phyloP scores from a whole-genome alignment of 768 basidiomycete genomes.

The Trametes gibbosa region DNA sequence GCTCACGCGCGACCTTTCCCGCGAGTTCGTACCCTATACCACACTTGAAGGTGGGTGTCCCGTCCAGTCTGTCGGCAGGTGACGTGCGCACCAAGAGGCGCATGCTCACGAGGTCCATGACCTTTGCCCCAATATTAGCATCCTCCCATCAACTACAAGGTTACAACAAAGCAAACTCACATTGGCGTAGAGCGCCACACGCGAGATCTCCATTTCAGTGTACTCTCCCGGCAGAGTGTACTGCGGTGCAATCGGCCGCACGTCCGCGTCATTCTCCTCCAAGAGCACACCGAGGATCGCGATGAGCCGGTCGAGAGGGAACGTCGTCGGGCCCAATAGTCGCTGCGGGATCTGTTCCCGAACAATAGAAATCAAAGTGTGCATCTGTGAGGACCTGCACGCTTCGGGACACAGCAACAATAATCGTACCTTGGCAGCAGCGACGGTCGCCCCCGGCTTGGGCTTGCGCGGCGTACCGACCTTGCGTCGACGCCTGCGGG shows the following conservation, averaged over 20 bases:
- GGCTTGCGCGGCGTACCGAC: constrained; percentile 33
- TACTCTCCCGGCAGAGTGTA: constrained; percentile 64
- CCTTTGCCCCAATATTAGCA: constrained; percentile 38
- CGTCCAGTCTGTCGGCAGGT: constrained; percentile 60
- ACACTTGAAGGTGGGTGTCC: constrained; percentile 70
- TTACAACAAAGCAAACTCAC: constrained; percentile 42
- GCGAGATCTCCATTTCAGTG: constrained; percentile 68
- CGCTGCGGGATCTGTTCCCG: constrained; percentile 61
- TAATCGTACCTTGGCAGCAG: constrained; percentile 27
- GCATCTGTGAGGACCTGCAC: no score
- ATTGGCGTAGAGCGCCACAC: constrained; percentile 55
- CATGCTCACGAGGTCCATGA: constrained; percentile 62
- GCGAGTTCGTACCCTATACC: constrained; percentile 62
- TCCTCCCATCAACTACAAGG: not conserved
- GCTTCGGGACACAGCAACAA: no score
- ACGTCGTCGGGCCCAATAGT: constrained; percentile 75
- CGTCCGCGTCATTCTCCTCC: constrained; percentile 66
- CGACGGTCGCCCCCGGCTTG: constrained; percentile 20
- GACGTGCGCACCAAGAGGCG: constrained; percentile 67
- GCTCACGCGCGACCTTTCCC: constrained; percentile 52
- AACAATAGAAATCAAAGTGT: no score
- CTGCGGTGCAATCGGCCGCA: constrained; percentile 42
- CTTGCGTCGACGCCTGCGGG: constrained; percentile 45
- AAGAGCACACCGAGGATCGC: constrained; percentile 77
- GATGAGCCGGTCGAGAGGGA: constrained; percentile 75